Percentiles rank a stretch among this genome's conserved stretches.
Conservation (phyloP, 495 filamentous ascomycete species). For the Hyaloscypha finlandica region DNA sequence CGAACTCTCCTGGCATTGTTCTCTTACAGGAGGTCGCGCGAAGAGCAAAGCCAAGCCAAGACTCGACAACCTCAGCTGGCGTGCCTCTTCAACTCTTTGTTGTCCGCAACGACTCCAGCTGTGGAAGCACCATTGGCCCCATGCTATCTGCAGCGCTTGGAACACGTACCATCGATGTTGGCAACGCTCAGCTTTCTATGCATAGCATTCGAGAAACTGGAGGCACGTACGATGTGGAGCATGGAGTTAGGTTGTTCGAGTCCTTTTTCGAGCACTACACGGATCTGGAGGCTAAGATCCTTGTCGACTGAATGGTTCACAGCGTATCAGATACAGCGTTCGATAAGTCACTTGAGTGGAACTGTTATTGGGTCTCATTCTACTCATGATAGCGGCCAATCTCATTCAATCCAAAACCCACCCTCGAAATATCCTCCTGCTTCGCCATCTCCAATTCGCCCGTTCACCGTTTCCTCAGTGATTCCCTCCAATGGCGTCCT, state of each 20-base stretch:
- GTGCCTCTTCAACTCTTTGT: slow-evolving; percentile 95
- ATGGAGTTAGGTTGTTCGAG: slow-evolving; percentile 83
- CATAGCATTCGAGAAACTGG: slow-evolving; percentile 94
- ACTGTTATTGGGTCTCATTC: background rate
- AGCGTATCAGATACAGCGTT: background rate
- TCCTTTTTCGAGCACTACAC: slow-evolving; percentile 84
- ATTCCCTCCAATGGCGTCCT: background rate
- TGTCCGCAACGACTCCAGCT: slow-evolving; percentile 90
- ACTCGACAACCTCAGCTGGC: slow-evolving; percentile 40
- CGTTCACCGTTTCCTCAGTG: background rate
- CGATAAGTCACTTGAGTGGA: background rate
- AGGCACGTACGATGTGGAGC: slow-evolving; percentile 83
- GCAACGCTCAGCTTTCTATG: slow-evolving; percentile 96
- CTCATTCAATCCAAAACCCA: background rate
- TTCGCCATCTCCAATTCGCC: background rate
- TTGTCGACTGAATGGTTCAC: slow-evolving; percentile 60
- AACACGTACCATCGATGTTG: slow-evolving; percentile 85
- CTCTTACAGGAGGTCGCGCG: slow-evolving; percentile 84
- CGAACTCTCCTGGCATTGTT: slow-evolving; percentile 93
- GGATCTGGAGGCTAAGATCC: slow-evolving; percentile 74
- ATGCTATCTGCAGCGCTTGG: slow-evolving; percentile 88
- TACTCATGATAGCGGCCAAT: background rate
- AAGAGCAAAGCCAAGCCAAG: slow-evolving; percentile 46
- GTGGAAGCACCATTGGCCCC: slow-evolving; percentile 94
- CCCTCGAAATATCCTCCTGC: background rate